phyloP scores from a whole-genome alignment of 108 stramenopile genomes.

The Aurantiochytrium sp. region DNA sequence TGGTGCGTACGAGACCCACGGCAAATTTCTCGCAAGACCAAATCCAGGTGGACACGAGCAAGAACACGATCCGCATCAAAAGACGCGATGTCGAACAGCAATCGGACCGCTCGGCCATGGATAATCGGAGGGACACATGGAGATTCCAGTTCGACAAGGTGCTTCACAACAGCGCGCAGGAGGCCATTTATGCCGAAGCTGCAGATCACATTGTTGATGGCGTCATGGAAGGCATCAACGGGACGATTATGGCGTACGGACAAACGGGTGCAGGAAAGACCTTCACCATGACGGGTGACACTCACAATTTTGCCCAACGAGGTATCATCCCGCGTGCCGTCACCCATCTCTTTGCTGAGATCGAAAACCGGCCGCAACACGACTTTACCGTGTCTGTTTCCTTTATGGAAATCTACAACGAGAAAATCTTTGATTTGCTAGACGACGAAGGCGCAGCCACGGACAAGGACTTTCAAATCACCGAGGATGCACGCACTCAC shows the following conservation, averaged over 20 bases:
- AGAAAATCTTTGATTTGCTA: conserved; percentile 39
- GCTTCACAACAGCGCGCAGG: conserved; percentile 56
- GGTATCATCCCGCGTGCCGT: conserved; percentile 44
- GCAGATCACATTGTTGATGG: conserved; percentile 40
- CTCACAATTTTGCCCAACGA: conserved; percentile 34
- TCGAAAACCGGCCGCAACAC: conserved; percentile 22
- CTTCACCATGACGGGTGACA: conserved; percentile 45
- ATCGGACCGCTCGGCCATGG: conserved; percentile 1
- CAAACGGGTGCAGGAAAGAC: conserved; percentile 48
- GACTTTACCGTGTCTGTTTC: conserved; percentile 24
- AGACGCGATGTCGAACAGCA: neutral
- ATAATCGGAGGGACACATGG: conserved; percentile 40
- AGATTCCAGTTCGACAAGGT: conserved; percentile 52
- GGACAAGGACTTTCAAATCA: conserved; percentile 19
- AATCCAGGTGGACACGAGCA: conserved; percentile 39
- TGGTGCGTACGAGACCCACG: conserved; percentile 56
- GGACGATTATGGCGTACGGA: conserved; percentile 43
- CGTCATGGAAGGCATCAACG: conserved; percentile 37
- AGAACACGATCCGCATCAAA: neutral
- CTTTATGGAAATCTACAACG: conserved; percentile 49
- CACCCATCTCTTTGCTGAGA: conserved; percentile 32
- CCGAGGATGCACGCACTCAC: conserved; percentile 29
- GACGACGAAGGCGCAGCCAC: neutral
- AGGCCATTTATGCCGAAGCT: conserved; percentile 31
- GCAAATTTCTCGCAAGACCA: conserved; percentile 44